These are phyloP conservation scores for Chiua sp. DNA, from an alignment of 1,284 basidiomycete species.

Conservation along the genomic window DNA sequence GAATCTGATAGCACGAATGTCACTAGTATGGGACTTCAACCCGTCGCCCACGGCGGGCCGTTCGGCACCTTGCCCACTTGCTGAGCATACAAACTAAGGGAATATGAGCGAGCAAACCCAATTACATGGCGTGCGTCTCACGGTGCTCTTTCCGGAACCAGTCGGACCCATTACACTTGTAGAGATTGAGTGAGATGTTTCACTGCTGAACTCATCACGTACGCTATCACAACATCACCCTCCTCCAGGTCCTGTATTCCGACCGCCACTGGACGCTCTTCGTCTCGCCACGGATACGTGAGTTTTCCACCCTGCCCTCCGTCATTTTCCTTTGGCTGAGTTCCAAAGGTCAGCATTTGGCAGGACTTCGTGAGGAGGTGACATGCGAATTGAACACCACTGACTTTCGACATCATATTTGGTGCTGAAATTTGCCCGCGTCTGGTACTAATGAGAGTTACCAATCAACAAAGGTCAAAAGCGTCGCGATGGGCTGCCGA, in stretches of 20 bases:
- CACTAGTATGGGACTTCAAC: conserved; percentile 22
- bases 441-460: too few relatives aligned
- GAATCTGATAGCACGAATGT: conserved; percentile 11
- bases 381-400: too few relatives aligned
- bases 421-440: too few relatives aligned
- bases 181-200: neutral
- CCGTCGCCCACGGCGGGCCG: conserved; percentile 13
- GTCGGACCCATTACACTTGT: neutral
- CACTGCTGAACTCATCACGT: neutral
- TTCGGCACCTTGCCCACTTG: conserved; percentile 15
- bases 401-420: too few relatives aligned
- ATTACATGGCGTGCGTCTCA: neutral
- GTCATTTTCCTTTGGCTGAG: neutral
- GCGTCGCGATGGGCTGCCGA: too few relatives aligned
- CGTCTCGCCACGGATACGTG: too few relatives aligned
- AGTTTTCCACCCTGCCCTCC: too few relatives aligned
- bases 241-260: neutral
- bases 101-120: neutral
- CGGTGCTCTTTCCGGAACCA: neutral
- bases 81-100: conserved; percentile 28
- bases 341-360: too few relatives aligned
- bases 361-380: too few relatives aligned
- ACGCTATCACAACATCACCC: too few relatives aligned
- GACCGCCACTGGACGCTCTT: neutral
- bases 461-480: too few relatives aligned